A percentile compares a stretch with the other conserved stretches of the same genome.
These are phyloP conservation scores for Pseudocercospora cruenta DNA, from an alignment of 2,329 filamentous ascomycete genomes.

Conservation along the genomic window DNA sequence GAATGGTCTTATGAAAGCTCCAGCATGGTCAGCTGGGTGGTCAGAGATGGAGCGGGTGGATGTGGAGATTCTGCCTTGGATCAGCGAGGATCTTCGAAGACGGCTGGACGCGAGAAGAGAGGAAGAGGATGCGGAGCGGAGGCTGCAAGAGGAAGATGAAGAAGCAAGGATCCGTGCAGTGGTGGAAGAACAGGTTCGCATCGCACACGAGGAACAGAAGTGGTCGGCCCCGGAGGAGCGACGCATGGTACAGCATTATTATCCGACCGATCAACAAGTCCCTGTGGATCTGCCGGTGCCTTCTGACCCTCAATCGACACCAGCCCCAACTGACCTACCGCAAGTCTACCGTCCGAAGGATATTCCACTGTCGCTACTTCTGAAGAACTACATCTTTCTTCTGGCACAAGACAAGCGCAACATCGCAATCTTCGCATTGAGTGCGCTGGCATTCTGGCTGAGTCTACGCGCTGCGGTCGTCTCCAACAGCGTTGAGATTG, in stretches of 20 bases:
- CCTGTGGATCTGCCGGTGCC: neutral
- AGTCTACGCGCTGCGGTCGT: constrained; percentile 20
- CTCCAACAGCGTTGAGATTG: neutral
- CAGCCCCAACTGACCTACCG: constrained; percentile 30
- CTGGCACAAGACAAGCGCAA: constrained; percentile 59
- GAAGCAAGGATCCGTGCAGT: constrained; percentile 24
- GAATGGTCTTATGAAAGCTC: constrained; percentile 89
- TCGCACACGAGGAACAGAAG: constrained; percentile 18
- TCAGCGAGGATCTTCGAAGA: constrained; percentile 62
- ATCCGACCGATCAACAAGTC: neutral
- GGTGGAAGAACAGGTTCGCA: constrained; percentile 30
- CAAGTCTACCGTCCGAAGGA: constrained; percentile 43
- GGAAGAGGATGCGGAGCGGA: constrained; percentile 46
- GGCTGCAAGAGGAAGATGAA: constrained; percentile 40
- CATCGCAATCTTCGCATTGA: constrained; percentile 53
- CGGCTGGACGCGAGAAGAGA: constrained; percentile 59
- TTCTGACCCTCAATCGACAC: neutral
- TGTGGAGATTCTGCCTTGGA: constrained; percentile 80
- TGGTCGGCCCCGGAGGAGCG: neutral
- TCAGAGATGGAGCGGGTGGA: constrained; percentile 98
- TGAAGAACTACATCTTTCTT: constrained; percentile 58
- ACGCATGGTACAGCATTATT: neutral
- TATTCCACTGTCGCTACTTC: constrained; percentile 55
- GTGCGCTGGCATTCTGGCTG: constrained; percentile 22
- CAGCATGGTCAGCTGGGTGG: constrained; percentile 93